phyloP scores from a whole-genome alignment of 441 rosid genomes.

The Adansonia gregorii region DNA sequence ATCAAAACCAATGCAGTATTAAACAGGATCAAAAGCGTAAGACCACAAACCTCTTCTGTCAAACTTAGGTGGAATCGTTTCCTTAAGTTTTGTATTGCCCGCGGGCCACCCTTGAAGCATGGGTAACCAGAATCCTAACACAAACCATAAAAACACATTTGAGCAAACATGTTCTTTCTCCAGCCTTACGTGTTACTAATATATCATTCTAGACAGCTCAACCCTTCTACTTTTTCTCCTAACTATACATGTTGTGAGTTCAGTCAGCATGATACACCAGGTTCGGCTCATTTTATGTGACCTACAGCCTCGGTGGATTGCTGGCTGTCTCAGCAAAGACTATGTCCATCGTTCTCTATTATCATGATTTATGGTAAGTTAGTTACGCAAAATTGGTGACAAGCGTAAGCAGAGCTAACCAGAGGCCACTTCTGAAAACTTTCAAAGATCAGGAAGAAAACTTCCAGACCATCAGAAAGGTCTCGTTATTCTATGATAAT shows the following conservation, averaged over 20 bases:
- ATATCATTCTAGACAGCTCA: conserved; percentile 17
- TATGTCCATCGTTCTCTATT: background rate
- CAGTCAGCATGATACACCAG: background rate
- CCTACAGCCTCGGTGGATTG: background rate
- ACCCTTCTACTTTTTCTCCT: background rate
- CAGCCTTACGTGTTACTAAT: conserved; percentile 8
- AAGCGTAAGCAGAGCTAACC: background rate
- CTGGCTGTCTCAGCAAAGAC: background rate
- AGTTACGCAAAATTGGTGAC: background rate
- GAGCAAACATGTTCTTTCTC: background rate
- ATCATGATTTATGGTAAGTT: background rate
- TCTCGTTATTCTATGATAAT: background rate
- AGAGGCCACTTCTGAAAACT: background rate
- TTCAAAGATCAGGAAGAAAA: conserved; percentile 7
- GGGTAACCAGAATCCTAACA: conserved; percentile 94
- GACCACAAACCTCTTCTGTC: conserved; percentile 80
- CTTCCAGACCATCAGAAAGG: conserved; percentile 13
- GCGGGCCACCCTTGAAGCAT: conserved; percentile 94
- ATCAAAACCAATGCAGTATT: conserved; percentile 7
- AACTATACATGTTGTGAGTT: background rate
- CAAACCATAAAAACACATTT: conserved; percentile 20
- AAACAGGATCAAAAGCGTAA: conserved; percentile 15
- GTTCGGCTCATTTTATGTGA: background rate
- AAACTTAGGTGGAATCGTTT: conserved; percentile 87
- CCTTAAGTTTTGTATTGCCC: conserved; percentile 86